Percentiles rank a stretch among this genome's conserved stretches.
These are phyloP conservation scores for Claviceps pusilla DNA, from an alignment of 2,329 filamentous ascomycete species.

Conservation along the genomic window DNA sequence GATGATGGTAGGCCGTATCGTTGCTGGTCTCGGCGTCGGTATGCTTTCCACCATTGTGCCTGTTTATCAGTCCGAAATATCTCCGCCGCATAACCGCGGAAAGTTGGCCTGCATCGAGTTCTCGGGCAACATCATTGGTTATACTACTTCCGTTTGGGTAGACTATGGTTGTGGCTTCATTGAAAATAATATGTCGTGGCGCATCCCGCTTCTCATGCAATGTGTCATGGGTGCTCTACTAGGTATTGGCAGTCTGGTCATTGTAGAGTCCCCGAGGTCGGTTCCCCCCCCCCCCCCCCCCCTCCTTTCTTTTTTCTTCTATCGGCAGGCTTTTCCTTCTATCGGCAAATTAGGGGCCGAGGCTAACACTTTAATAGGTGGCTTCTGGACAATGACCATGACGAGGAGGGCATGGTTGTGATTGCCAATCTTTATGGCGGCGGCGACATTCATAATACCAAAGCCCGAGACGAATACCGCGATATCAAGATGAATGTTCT, in stretches of 20 bases:
- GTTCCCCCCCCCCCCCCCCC: constrained; percentile 5
- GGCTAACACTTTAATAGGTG: constrained; percentile 41
- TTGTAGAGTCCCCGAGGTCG: constrained; percentile 90
- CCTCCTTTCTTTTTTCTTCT: constrained; percentile 1
- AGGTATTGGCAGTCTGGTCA: constrained; percentile 72
- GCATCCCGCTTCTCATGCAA: constrained; percentile 78
- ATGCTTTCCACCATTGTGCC: constrained; percentile 84
- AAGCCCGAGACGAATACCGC: constrained; percentile 88
- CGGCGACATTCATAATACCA: constrained; percentile 84
- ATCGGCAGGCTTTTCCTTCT: not conserved
- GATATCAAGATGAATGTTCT: constrained; percentile 99
- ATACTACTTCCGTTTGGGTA: constrained; percentile 94
- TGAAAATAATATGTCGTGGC: constrained; percentile 72
- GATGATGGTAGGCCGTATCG: constrained; percentile 73
- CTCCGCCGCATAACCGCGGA: constrained; percentile 87
- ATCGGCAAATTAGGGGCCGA: not conserved
- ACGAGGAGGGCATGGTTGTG: constrained; percentile 95
- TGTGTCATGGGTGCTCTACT: constrained; percentile 85
- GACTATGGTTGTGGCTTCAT: constrained; percentile 96
- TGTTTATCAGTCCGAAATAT: constrained; percentile 89
- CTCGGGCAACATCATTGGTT: constrained; percentile 90
- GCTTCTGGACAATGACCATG: constrained; percentile 93
- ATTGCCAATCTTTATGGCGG: constrained; percentile 95
- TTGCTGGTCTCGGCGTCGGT: constrained; percentile 76
- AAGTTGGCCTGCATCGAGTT: constrained; percentile 97